These are phyloP conservation scores for Populus hybrid DNA, from an alignment of 441 rosid species.

Conservation along the genomic window DNA sequence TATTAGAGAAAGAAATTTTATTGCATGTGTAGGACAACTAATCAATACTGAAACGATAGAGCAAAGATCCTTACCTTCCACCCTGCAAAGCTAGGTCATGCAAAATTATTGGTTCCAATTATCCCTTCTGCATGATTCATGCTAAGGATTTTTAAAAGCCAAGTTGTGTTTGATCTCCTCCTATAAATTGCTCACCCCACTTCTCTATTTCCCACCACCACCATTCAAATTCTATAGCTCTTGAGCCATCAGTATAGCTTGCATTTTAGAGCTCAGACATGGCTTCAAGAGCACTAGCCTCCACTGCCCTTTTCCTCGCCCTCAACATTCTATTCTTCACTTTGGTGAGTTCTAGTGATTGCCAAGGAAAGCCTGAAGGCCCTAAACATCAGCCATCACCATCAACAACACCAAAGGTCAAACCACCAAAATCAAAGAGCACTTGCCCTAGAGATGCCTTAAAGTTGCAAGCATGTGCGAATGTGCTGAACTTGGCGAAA, in stretches of 20 bases:
- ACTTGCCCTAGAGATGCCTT: slow-evolving; percentile 64
- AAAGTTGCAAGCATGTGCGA: slow-evolving; percentile 64
- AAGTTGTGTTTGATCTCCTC: not conserved
- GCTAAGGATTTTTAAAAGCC: not conserved
- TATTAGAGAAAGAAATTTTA: no score
- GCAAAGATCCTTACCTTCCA: no score
- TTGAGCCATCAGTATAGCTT: no score
- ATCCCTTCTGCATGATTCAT: not conserved
- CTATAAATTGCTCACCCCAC: slow-evolving; percentile 13
- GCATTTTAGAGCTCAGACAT: slow-evolving; percentile 15
- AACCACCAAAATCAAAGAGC: slow-evolving; percentile 11
- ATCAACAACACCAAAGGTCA: slow-evolving; percentile 15
- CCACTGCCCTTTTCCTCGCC: slow-evolving; percentile 33
- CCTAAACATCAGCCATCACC: not conserved
- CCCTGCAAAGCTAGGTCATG: no score
- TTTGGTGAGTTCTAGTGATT: slow-evolving; percentile 38
- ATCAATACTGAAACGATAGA: no score
- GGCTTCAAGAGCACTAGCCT: slow-evolving; percentile 38
- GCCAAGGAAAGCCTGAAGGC: slow-evolving; percentile 10
- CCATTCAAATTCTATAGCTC: no score
- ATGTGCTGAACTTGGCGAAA: slow-evolving; percentile 41
- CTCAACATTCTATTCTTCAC: slow-evolving; percentile 46
- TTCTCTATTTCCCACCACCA: no score
- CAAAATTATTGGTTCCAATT: not conserved
- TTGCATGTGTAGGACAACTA: no score